Base-by-base conservation (phyloP, 352 stramenopile species). In the Phytophthora kernoviae region DNA sequence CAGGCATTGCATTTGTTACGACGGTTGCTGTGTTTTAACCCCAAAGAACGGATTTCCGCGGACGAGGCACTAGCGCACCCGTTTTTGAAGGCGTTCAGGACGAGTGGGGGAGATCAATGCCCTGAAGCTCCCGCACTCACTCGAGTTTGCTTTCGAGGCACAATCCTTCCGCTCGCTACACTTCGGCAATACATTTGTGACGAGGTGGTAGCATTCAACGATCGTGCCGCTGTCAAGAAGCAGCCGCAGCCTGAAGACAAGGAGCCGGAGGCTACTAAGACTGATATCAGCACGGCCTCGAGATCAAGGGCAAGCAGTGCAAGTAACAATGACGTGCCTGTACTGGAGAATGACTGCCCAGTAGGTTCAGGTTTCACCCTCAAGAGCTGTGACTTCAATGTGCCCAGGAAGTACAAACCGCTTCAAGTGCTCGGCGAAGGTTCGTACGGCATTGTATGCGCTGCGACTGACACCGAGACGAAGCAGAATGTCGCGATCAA, bases 401-500 rank as follows among this genome's bases (percentile, higher is more conserved):
- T 98, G 43, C 76, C 73, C 18, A 27, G 65, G 20, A 79, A 87
- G 73, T 90, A 97, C 71, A 85, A 88, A 37, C 79, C 84, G 4
- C 76, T 93, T 10, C 81, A 97, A 54, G 83, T 94, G 22, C 76
- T 98, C 0, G 92, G 91, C 1, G 91, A 97, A 77, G 93, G 92
- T 4, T 97, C 89, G 0, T 98, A 98, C 62, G 93, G 94, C 18
- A 89, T 98, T 27, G 93, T 98, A 18, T 96, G 84, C 45, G 84
- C 83, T 7, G 90, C 90, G 20, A 86, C 74, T 1, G 87, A 97
- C 51, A 75, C 75, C 4, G 68, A 73, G 10, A 87, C 71, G n/a
- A 84, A 88, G 40, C 70, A 79, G 53, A 90, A 90, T 34, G 84
- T 97, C 7, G 93, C 93, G 1, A 96, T 98, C 71, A 98, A 98